Percentiles rank a stretch among this genome's conserved stretches.
Evolutionary conservation across 2,329 filamentous ascomycete species (phyloP).

Genomic region (Xylariaceae sp.): DNA sequence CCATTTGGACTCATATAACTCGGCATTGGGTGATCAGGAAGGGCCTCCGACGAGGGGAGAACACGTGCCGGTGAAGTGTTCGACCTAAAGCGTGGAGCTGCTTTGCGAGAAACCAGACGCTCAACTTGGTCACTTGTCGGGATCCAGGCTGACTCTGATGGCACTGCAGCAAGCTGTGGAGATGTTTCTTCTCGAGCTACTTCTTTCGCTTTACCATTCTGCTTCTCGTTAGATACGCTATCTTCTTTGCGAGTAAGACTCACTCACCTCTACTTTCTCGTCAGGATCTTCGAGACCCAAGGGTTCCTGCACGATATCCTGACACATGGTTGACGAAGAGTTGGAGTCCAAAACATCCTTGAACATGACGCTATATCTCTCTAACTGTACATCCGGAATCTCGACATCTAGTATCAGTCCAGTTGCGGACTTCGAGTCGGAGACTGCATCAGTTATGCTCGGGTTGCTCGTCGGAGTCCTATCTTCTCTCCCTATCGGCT

Average conservation of each 20-base stretch:
- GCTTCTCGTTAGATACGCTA: constrained; percentile 15
- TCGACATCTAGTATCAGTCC: constrained; percentile 60
- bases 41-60: constrained; percentile 38
- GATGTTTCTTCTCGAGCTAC: constrained; percentile 44
- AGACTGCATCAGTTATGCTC: constrained; percentile 21
- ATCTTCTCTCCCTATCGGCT: constrained; percentile 14
- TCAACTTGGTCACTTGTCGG: constrained; percentile 32
- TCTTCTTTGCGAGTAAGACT: background rate
- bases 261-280: constrained; percentile 35
- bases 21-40: constrained; percentile 29
- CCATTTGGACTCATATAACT: constrained; percentile 19
- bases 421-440: constrained; percentile 7
- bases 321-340: constrained; percentile 48
- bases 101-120: constrained; percentile 24
- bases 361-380: constrained; percentile 95
- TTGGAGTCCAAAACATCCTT: constrained; percentile 58
- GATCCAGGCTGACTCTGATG: constrained; percentile 44
- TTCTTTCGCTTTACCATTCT: constrained; percentile 6
- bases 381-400: constrained; percentile 73
- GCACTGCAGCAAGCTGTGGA: constrained; percentile 39
- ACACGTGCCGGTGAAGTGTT: constrained; percentile 51
- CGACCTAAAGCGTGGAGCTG: constrained; percentile 43
- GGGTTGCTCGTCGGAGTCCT: constrained; percentile 28
- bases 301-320: constrained; percentile 54
- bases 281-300: constrained; percentile 47